Base-by-base conservation (phyloP, 306 rosid genomes). In the Prunus mongolica region DNA sequence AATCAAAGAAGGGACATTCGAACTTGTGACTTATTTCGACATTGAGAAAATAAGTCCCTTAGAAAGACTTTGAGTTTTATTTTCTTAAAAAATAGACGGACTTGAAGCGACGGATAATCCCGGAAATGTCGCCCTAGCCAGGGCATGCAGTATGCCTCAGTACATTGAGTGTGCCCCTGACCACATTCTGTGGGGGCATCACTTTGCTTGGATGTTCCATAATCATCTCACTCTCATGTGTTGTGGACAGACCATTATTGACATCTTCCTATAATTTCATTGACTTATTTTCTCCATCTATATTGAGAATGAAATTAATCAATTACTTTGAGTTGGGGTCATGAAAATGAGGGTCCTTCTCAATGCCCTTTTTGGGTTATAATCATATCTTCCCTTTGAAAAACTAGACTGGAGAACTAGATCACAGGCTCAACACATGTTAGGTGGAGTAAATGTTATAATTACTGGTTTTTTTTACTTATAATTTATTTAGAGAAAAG, bases 121-220 rank as follows among this genome's bases (percentile, higher is more conserved):
- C 15, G 18, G 25, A 22, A 65, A 8, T 19, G 69, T 34, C 47
- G 12, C 69, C 27, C 49, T 34, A 2, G 69, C 49, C 12, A 65
- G 14, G 69, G 47, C 49, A 18, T 34, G 58, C 27, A 68, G 12
- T 46, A 12, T 30, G 32, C 28, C 27, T 28, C 19, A 34, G 49
- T 25, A 19, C 44, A 50, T 32, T 32, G 24, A 25, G 30, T 63
- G 49, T 51, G 28, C 12, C 67, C 67, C 64, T 58, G 5, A 8
- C 63, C 51, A 64, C 64, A 30, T 20, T 75, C 25, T 20, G 69
- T 55, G 47, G 78, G 72, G 78, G 34, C 50, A 20, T 50, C 34
- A 28, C 61, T 75, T n/a, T 46, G 20, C 49, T 54, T 32, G 2
- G 30, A 50, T 50, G 61, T 44, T 60, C 25, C 16, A 15, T 58